Evolutionary conservation across 495 filamentous ascomycete genomes (phyloP).

Genomic region (Penicillium parvum): DNA sequence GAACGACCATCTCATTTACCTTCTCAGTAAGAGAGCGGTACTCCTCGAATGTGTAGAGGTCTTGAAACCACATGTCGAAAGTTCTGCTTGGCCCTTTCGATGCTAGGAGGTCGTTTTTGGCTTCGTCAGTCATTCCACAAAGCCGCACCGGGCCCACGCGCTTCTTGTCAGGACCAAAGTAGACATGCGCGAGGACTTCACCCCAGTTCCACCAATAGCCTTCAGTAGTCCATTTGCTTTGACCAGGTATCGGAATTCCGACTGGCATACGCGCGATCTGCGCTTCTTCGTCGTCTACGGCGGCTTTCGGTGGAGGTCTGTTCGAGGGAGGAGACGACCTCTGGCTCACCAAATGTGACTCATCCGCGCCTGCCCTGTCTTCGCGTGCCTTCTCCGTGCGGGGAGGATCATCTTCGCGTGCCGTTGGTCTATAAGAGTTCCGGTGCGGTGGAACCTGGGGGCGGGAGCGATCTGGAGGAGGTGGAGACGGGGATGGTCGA

Average conservation of each 20-base stretch:
- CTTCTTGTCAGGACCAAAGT: slow-evolving; percentile 33
- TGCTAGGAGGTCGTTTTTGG: slow-evolving; percentile 16
- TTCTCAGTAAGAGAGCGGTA: too few species aligned
- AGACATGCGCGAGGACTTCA: slow-evolving; percentile 26
- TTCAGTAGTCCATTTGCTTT: too few species aligned
- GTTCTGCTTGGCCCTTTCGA: neutral
- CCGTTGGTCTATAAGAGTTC: too few species aligned
- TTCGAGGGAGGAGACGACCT: too few species aligned
- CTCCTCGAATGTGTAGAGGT: slow-evolving; percentile 35
- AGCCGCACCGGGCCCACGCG: slow-evolving; percentile 36
- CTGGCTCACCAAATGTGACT: too few species aligned
- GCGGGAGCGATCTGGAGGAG: neutral
- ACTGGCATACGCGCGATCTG: slow-evolving; percentile 13
- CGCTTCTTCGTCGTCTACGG: neutral
- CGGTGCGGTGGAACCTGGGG: too few species aligned
- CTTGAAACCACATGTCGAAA: slow-evolving; percentile 38
- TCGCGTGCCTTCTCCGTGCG: too few species aligned
- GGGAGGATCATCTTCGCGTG: too few species aligned
- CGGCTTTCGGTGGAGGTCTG: too few species aligned
- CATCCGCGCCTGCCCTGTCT: too few species aligned
- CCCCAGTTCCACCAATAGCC: slow-evolving; percentile 17
- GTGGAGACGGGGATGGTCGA: neutral
- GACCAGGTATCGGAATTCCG: neutral
- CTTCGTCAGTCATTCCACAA: slow-evolving; percentile 25
- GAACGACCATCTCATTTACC: too few species aligned